Base-by-base conservation (phyloP, 495 filamentous ascomycete genomes). In the Diplogelasinospora grovesii region DNA sequence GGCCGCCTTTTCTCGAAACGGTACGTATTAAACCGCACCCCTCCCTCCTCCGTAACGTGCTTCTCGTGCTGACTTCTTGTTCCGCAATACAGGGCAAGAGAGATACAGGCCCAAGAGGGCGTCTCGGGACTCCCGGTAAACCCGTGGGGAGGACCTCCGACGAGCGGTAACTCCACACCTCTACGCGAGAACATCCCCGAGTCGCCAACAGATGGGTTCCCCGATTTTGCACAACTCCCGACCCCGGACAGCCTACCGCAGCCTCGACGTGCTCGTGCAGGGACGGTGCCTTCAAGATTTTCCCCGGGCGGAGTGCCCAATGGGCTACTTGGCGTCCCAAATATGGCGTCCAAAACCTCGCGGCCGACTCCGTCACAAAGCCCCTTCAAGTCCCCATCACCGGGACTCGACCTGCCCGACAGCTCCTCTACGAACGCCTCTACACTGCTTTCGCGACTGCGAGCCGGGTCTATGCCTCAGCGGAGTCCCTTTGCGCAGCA, bases 41-140 rank as follows among this genome's bases (percentile, higher is more conserved):
- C 18, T 25, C 15, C 9, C 9, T 18, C 8, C 25, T 28, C 9
- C 7, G 10, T 10, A 11, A 8, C n/a, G n/a, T n/a, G n/a, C n/a
- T n/a, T n/a, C n/a, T n/a, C n/a, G 7, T 27, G 52, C 47, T 50
- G 42, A 56, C 38, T 40, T 20, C 2, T 15, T 22, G 19, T 16
- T 36, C 20, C 35, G 23, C 28, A 11, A 22, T 19, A 24, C 54
- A 95, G 90, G 47, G 88, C 93, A 27, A 77, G 92, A 62, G 92
- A 98, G 59, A 95, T 97, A 46, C 93, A 97, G 68, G 89, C 89
- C 25, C 89, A 97, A 66, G 93, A 97, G 73, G 89, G 89, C 26
- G 69, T 77, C 23, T 51, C 70, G 33, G 70, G 71, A 28, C 63
- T 93, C 45, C 80, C 82, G 48, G 74, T 86, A 36, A 87, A 85